phyloP scores from a whole-genome alignment of 2,329 filamentous ascomycete species.

The Talaromyces pinophilus region DNA sequence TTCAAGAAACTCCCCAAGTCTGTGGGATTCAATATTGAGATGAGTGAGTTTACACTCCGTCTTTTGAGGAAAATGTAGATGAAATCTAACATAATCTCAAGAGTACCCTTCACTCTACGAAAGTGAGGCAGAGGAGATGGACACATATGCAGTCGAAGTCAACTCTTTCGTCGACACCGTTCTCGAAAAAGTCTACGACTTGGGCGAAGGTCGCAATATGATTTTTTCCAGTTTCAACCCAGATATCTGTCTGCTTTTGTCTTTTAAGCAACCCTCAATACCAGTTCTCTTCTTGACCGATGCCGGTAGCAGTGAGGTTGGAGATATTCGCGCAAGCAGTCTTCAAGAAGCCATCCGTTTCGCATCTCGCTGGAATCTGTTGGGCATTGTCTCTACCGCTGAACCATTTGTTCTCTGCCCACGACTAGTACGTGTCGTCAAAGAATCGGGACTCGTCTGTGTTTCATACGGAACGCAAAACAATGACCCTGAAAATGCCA shows the following conservation, averaged over 20 bases:
- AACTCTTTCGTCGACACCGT: conserved; percentile 97
- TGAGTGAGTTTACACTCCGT: conserved; percentile 58
- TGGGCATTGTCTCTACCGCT: conserved; percentile 87
- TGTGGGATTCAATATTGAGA: conserved; percentile 96
- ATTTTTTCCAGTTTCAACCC: conserved; percentile 98
- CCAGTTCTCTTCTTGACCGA: conserved; percentile 94
- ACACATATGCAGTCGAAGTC: conserved; percentile 90
- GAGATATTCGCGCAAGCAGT: conserved; percentile 85
- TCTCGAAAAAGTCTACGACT: conserved; percentile 83
- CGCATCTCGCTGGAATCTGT: conserved; percentile 88
- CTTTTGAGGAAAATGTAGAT: not conserved
- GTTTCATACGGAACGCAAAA: conserved; percentile 92
- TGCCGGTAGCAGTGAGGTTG: conserved; percentile 75
- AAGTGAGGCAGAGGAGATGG: conserved; percentile 93
- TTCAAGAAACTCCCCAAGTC: conserved; percentile 79
- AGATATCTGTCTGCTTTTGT: conserved; percentile 89
- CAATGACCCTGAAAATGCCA: conserved; percentile 81
- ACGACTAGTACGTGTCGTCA: conserved; percentile 84
- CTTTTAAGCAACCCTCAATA: conserved; percentile 96
- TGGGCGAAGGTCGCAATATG: conserved; percentile 79
- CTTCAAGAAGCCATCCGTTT: conserved; percentile 95
- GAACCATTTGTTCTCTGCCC: conserved; percentile 88
- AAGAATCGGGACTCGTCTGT: conserved; percentile 90
- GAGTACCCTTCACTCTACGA: conserved; percentile 98
- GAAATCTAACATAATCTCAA: conserved; percentile 26